A percentile compares a stretch with the other conserved stretches of the same genome.
Conservation (phyloP, 2,329 filamentous ascomycete genomes). For the Pseudopithomyces maydicus region DNA sequence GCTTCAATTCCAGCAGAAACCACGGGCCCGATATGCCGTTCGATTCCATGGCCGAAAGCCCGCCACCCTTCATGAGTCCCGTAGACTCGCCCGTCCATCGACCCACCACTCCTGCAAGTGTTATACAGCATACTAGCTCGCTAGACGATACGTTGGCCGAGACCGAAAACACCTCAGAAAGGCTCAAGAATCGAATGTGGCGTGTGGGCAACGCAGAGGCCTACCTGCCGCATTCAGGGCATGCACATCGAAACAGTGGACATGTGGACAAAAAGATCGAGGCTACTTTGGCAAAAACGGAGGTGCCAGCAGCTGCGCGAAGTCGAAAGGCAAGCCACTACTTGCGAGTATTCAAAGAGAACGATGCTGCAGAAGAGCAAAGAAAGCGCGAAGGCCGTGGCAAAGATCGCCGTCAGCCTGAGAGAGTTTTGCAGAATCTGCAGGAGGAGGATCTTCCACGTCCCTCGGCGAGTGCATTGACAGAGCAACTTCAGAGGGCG, state of each 20-base stretch:
- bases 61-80: slow-evolving; percentile 45
- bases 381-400: slow-evolving; percentile 55
- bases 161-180: slow-evolving; percentile 39
- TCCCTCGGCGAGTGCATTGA: slow-evolving; percentile 16
- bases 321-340: slow-evolving; percentile 71
- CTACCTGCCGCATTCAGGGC: slow-evolving; percentile 43
- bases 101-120: slow-evolving; percentile 34
- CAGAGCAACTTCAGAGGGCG: slow-evolving; percentile 24
- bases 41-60: slow-evolving; percentile 31
- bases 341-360: slow-evolving; percentile 68
- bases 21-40: slow-evolving; percentile 22
- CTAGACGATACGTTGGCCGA: slow-evolving; percentile 36
- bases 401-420: slow-evolving; percentile 41
- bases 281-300: slow-evolving; percentile 64
- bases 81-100: slow-evolving; percentile 42
- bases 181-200: slow-evolving; percentile 56
- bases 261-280: slow-evolving; percentile 67
- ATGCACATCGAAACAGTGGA: slow-evolving; percentile 50
- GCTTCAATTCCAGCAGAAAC: slow-evolving; percentile 35
- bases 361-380: slow-evolving; percentile 59
- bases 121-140: slow-evolving; percentile 23
- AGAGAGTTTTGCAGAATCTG: slow-evolving; percentile 29
- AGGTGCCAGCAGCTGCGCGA: slow-evolving; percentile 59
- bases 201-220: slow-evolving; percentile 53
- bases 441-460: slow-evolving; percentile 31